Base-by-base conservation (phyloP, 208 protist species). In the Eutreptiella sp. region DNA sequence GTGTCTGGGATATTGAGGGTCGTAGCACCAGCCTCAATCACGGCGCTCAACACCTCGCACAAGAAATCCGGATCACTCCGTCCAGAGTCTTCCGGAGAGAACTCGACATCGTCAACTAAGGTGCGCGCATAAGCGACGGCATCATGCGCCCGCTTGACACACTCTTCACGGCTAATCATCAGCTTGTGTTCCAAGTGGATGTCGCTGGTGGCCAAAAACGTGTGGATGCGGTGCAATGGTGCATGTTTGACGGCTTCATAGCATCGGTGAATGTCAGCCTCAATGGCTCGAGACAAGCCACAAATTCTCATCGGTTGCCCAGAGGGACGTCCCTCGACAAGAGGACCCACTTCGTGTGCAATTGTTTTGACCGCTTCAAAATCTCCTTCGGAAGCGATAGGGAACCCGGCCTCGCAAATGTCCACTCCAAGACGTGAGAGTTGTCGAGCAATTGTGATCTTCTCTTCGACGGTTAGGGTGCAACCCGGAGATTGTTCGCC, bases 111-210 rank as follows among this genome's bases (percentile, higher is more conserved):
- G 38, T 75, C 55, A 34, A 57, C 58, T 34, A 67, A 11, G 14
- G 58, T 53, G 9, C 58, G 38, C 0, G 72, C 70, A 46, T 63
- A 66, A 9, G 60, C 21, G 24, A 80, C 73, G 31, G 42, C 46
- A 19, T 45, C 42, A 29, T 69, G n/a, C 2, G 71, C 59, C 26
- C 48, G 34, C 48, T 45, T 41, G 11, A 76, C 39, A 43, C 74
- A 79, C 62, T 76, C 33, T n/a, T 46, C 54, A n/a, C 70, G 53
- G 21, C 66, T 39, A 14, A 75, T 75, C 27, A 57, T 33, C 26
- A 82, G 63, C 63, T 82, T 82, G 63, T 82, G 63, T 53, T 82
- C 43, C 16, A 82, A 43, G 62, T 82, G 76, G 46, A 82, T 82
- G 70, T 82, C 76, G 26, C 32, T 58, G 11, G 76, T 75, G 23